Conservation (phyloP, 2,329 filamentous ascomycete species). For the Torrubiella hemipterigena region DNA sequence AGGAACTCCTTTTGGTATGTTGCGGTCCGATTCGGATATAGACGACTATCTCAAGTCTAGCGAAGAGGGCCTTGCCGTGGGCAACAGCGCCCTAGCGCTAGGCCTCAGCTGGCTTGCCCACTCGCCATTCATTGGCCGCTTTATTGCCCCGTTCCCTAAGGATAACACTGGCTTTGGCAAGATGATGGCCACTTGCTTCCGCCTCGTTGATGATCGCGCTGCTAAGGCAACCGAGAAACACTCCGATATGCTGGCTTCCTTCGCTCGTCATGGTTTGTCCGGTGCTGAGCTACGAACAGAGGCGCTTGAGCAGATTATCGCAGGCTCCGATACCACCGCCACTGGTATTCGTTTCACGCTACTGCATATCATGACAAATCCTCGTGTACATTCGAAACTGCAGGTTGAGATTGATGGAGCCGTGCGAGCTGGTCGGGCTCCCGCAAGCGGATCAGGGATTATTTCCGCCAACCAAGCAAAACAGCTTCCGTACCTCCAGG, state of each 20-base stretch:
- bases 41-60: constrained; percentile 23
- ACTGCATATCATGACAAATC: constrained; percentile 38
- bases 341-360: constrained; percentile 40
- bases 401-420: constrained; percentile 27
- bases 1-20: constrained; percentile 35
- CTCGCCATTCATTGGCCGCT: constrained; percentile 13
- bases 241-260: constrained; percentile 20
- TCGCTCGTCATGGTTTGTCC: constrained; percentile 17
- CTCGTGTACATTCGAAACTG: constrained; percentile 31
- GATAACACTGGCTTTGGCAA: constrained; percentile 20
- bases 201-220: constrained; percentile 14
- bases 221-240: constrained; percentile 8
- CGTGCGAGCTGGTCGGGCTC: constrained; percentile 9
- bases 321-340: constrained; percentile 46
- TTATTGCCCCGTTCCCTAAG: constrained; percentile 14
- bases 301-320: constrained; percentile 20
- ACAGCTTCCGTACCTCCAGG: constrained; percentile 20
- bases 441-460: constrained; percentile 11
- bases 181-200: constrained; percentile 19
- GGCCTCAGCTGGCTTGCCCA: constrained; percentile 17
- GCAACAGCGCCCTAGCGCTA: constrained; percentile 14
- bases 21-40: constrained; percentile 31
- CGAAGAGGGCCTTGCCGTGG: constrained; percentile 18
- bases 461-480: constrained; percentile 14
- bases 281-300: constrained; percentile 16